Conservation (phyloP, 2,329 filamentous ascomycete species). For the Sporothrix phasma region DNA sequence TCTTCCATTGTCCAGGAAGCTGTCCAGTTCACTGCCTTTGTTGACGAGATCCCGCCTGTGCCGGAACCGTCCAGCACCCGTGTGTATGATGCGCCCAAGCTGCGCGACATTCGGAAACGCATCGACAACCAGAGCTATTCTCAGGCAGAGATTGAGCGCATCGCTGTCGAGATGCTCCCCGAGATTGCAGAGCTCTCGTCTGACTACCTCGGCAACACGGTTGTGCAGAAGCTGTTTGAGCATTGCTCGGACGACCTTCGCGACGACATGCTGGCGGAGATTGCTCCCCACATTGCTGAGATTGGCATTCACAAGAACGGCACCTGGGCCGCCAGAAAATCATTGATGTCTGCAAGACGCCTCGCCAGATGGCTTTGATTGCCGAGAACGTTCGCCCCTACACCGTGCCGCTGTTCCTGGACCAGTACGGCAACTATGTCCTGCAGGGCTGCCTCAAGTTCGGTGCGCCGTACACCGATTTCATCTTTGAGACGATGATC, state of each 20-base stretch:
- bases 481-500: constrained; percentile 97
- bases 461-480: constrained; percentile 78
- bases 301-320: constrained; percentile 99
- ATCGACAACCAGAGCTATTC: constrained; percentile 92
- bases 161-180: constrained; percentile 86
- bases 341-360: constrained; percentile 87
- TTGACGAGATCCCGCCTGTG: constrained; percentile 79
- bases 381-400: constrained; percentile 77
- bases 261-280: constrained; percentile 81
- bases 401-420: constrained; percentile 82
- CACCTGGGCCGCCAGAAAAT: constrained; percentile 99
- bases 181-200: constrained; percentile 92
- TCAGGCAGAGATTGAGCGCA: constrained; percentile 79
- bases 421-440: constrained; percentile 98
- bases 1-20: constrained; percentile 64
- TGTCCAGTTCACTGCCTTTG: constrained; percentile 61
- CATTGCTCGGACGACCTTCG: constrained; percentile 85
- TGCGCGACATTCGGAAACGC: constrained; percentile 91
- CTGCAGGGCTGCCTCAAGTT: constrained; percentile 94
- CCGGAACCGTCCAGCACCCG: constrained; percentile 81
- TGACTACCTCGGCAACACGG: constrained; percentile 95
- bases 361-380: constrained; percentile 72
- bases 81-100: constrained; percentile 84
- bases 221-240: constrained; percentile 98
- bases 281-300: constrained; percentile 85